These are phyloP conservation scores for Cladosporium velox DNA, from an alignment of 2,329 filamentous ascomycete species.

Conservation along the genomic window DNA sequence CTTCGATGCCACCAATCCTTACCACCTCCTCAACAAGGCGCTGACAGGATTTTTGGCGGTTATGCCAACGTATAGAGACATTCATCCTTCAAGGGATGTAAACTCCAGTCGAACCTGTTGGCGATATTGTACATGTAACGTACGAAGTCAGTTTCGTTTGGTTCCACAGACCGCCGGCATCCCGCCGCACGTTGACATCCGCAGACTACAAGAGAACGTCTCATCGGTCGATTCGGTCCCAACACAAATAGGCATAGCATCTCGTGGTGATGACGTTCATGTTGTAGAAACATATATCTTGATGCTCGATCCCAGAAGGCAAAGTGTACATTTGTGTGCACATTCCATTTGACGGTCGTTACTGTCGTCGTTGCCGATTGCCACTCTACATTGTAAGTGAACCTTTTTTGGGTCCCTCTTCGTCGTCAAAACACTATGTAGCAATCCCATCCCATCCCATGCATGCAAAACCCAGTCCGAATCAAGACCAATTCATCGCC, in stretches of 20 bases:
- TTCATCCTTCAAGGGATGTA: too few species aligned
- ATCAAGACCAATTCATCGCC: neutral
- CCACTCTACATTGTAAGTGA: neutral
- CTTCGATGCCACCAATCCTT: neutral
- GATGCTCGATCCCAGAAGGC: neutral
- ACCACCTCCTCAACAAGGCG: too few species aligned
- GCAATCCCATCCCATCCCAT: neutral
- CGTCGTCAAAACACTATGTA: neutral
- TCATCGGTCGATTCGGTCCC: too few species aligned
- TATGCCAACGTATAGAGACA: too few species aligned
- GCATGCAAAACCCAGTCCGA: neutral
- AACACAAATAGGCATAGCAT: too few species aligned
- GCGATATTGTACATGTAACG: too few species aligned
- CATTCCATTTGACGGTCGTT: neutral
- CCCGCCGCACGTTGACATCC: too few species aligned
- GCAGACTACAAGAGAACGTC: too few species aligned
- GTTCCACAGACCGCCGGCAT: too few species aligned
- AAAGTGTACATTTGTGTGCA: neutral
- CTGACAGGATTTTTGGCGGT: too few species aligned
- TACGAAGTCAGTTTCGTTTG: too few species aligned
- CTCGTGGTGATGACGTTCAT: neutral
- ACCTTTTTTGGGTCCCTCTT: neutral
- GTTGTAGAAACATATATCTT: neutral
- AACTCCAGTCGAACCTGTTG: too few species aligned
- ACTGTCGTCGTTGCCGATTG: neutral